These are phyloP conservation scores for Pseudonitzschia pungens DNA, from an alignment of 108 stramenopile genomes.

Conservation along the genomic window DNA sequence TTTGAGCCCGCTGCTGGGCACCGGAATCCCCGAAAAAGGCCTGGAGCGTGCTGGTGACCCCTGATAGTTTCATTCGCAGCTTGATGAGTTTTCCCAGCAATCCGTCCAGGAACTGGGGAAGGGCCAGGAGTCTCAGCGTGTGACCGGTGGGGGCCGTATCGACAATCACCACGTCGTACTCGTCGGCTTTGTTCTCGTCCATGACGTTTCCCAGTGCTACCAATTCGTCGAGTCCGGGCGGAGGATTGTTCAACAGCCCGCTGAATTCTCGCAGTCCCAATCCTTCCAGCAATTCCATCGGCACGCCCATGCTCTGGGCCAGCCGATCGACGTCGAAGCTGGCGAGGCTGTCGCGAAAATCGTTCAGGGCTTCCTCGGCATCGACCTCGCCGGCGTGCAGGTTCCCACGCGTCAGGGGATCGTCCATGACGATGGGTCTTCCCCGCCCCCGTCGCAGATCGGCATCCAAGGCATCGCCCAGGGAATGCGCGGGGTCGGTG, in stretches of 20 bases:
- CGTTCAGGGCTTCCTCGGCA: slow-evolving; percentile 69
- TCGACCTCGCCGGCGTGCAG: slow-evolving; percentile 87
- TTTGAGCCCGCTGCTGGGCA: slow-evolving; percentile 51
- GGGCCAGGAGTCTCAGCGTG: slow-evolving; percentile 83
- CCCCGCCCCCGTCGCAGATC: slow-evolving; percentile 49
- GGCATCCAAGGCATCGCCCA: slow-evolving; percentile 91
- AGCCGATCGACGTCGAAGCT: slow-evolving; percentile 71
- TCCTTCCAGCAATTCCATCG: slow-evolving; percentile 59
- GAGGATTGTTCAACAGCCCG: slow-evolving; percentile 86
- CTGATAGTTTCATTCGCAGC: slow-evolving; percentile 70
- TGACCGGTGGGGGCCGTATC: slow-evolving; percentile 94
- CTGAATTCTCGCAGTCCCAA: slow-evolving; percentile 79
- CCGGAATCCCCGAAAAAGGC: slow-evolving; percentile 64
- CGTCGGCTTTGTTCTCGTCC: slow-evolving; percentile 47
- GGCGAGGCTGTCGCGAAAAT: slow-evolving; percentile 63
- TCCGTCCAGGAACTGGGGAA: slow-evolving; percentile 88
- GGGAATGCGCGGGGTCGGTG: slow-evolving; percentile 96
- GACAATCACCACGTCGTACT: slow-evolving; percentile 88
- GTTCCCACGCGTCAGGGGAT: slow-evolving; percentile 62
- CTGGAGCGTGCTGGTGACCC: slow-evolving; percentile 66
- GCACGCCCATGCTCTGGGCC: slow-evolving; percentile 61
- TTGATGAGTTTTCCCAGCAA: slow-evolving; percentile 75
- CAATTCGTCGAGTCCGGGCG: slow-evolving; percentile 93
- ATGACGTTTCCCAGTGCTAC: slow-evolving; percentile 89
- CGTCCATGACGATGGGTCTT: slow-evolving; percentile 57